Evolutionary conservation across 139 green algal species (phyloP).

Genomic region (Volvox reticuliferus): DNA sequence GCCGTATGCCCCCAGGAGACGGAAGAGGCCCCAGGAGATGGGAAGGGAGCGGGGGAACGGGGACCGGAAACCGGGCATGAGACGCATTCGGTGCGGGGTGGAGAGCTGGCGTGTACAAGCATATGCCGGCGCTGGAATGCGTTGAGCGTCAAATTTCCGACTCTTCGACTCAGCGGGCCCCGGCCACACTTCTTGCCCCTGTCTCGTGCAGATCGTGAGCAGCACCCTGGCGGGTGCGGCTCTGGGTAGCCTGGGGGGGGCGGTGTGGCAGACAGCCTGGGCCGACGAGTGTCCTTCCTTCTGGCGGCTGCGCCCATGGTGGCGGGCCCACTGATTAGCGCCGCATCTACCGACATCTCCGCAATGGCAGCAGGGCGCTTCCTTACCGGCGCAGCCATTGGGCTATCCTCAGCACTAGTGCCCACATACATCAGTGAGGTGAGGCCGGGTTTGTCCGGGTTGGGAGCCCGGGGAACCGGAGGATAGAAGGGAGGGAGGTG

Average conservation of each 20-base stretch:
- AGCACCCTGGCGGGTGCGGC: conserved; percentile 85
- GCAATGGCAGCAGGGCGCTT: conserved; percentile 85
- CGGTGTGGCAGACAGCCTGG: conserved; percentile 82
- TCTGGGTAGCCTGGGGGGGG: conserved; percentile 78
- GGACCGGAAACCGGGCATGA: no score
- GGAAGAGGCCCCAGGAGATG: no score
- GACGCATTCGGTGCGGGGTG: no score
- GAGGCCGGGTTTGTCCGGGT: no score
- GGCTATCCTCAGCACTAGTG: conserved; percentile 91
- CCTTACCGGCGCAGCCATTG: conserved; percentile 92
- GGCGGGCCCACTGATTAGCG: conserved; percentile 78
- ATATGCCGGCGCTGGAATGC: no score
- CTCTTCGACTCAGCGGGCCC: no score
- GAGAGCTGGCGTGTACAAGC: no score
- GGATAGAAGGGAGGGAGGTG: neutral
- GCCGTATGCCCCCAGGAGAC: no score
- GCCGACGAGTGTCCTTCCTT: conserved; percentile 78
- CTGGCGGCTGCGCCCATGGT: conserved; percentile 80
- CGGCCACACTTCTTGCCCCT: no score
- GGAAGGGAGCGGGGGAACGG: no score
- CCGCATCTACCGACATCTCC: conserved; percentile 67
- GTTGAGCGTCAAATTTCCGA: no score
- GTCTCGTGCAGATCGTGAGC: conserved; percentile 81
- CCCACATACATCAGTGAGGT: conserved; percentile 96
- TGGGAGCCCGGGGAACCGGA: no score